A percentile compares a stretch with the other conserved stretches of the same genome.
phyloP scores from a whole-genome alignment of 371 early-diverging fungal genomes.

The Mortierella sp. region DNA sequence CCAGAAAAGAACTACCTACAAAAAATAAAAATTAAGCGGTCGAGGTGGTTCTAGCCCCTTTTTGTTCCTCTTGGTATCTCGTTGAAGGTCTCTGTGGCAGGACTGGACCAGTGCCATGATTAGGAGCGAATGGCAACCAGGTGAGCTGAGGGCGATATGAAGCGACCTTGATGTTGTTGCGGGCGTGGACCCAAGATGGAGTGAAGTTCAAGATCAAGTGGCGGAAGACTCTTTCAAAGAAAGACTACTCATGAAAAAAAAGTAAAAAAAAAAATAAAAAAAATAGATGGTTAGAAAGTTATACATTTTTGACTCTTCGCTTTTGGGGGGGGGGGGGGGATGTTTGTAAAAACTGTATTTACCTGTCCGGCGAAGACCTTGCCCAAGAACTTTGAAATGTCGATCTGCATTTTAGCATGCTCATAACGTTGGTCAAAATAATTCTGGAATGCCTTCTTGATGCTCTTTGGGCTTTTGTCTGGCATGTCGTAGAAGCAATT shows the following conservation, averaged over 20 bases:
- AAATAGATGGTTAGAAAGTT: background rate
- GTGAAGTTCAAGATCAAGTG: conserved; percentile 15
- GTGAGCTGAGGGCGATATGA: conserved; percentile 28
- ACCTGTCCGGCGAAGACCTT: conserved; percentile 31
- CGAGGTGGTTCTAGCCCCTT: background rate
- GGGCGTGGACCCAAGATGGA: conserved; percentile 2
- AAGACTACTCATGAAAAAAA: conserved; percentile 4
- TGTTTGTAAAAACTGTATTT: too few relatives aligned
- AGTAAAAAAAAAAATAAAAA: background rate
- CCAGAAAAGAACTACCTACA: too few relatives aligned
- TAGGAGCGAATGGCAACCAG: conserved; percentile 5
- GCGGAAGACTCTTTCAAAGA: conserved; percentile 14
- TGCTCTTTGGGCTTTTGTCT: conserved; percentile 1
- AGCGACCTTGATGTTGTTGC: conserved; percentile 11
- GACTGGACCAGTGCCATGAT: conserved; percentile 4
- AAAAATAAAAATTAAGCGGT: too few relatives aligned
- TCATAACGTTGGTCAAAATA: conserved; percentile 24
- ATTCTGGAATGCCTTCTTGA: conserved; percentile 20
- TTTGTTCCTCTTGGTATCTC: conserved; percentile 21
- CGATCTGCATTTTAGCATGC: conserved; percentile 28
- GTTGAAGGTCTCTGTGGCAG: conserved; percentile 21
- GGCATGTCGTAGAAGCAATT: conserved; percentile 27
- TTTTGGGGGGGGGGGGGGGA: too few relatives aligned
- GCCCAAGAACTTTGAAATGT: conserved; percentile 16
- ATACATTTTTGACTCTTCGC: too few relatives aligned